Evolutionary conservation across 1,284 basidiomycete species (phyloP).

Genomic region (Puccinia hordei): DNA sequence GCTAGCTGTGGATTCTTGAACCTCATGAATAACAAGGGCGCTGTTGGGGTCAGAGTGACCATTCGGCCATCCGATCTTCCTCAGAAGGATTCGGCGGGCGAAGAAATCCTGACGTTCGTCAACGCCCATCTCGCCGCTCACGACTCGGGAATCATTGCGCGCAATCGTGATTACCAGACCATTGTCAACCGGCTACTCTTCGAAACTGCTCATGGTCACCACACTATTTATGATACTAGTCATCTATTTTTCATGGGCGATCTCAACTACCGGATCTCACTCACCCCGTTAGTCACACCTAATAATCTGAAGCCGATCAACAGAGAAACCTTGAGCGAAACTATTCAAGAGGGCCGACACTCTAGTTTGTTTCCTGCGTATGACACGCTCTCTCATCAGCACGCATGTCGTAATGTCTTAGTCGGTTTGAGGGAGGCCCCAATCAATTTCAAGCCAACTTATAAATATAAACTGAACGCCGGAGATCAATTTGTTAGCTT

Average conservation of each 20-base stretch:
- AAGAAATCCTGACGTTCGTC: constrained; percentile 71
- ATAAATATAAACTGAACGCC: constrained; percentile 79
- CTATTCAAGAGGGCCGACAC: constrained; percentile 52
- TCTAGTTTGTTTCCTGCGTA: constrained; percentile 67
- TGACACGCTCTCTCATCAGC: constrained; percentile 74
- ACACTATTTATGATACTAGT: constrained; percentile 58
- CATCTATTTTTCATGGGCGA: constrained; percentile 60
- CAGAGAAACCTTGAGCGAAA: constrained; percentile 53
- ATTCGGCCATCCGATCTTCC: constrained; percentile 15
- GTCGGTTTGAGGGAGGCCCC: constrained; percentile 76
- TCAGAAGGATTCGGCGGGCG: constrained; percentile 39
- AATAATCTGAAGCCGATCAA: constrained; percentile 62
- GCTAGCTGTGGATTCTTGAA: constrained; percentile 56
- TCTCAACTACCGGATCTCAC: constrained; percentile 59
- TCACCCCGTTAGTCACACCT: constrained; percentile 51
- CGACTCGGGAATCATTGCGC: constrained; percentile 69
- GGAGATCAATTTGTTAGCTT: constrained; percentile 69
- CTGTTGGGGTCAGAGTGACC: constrained; percentile 78
- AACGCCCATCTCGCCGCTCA: constrained; percentile 86
- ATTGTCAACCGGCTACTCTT: constrained; percentile 84
- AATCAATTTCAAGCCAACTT: constrained; percentile 82
- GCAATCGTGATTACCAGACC: constrained; percentile 75
- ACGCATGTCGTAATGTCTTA: constrained; percentile 68
- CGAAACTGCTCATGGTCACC: constrained; percentile 51
- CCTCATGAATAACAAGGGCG: constrained; percentile 91